phyloP scores from a whole-genome alignment of 768 basidiomycete genomes.

The Termitomyces sp. region DNA sequence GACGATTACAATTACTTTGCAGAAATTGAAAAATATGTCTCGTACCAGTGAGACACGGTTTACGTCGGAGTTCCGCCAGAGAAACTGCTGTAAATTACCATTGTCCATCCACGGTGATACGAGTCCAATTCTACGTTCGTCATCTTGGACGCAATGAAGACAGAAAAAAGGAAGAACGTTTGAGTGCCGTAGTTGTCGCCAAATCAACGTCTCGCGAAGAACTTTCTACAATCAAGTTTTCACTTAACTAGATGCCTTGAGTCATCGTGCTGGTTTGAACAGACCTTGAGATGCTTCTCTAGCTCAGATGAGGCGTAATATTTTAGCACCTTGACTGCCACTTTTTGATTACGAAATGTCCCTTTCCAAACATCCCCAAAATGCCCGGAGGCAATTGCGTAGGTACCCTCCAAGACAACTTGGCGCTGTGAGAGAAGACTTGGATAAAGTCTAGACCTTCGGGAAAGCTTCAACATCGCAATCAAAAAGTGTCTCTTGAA shows the following conservation, averaged over 20 bases:
- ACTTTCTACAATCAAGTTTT: constrained; percentile 5
- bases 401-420: constrained; percentile 4
- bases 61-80: not conserved
- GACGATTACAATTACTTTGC: not conserved
- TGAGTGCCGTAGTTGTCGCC: constrained; percentile 10
- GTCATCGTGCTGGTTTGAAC: not conserved
- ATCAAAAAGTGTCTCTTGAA: constrained; percentile 11
- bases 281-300: constrained; percentile 19
- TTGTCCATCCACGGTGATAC: constrained; percentile 14
- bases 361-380: constrained; percentile 26
- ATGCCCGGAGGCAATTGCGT: constrained; percentile 19
- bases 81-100: constrained; percentile 7
- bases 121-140: constrained; percentile 8
- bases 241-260: not conserved
- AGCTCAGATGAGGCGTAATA: constrained; percentile 8
- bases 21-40: no score
- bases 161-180: constrained; percentile 13
- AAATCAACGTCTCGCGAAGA: constrained; percentile 9
- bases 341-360: constrained; percentile 16
- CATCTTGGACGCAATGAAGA: constrained; percentile 7
- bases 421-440: constrained; percentile 13
- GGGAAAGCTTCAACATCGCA: constrained; percentile 18
- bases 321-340: constrained; percentile 25
- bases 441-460: constrained; percentile 22
- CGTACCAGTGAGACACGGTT: constrained; percentile 10